Evolutionary conservation across 768 basidiomycete species (phyloP).

Genomic region (Tulasnella sp.): DNA sequence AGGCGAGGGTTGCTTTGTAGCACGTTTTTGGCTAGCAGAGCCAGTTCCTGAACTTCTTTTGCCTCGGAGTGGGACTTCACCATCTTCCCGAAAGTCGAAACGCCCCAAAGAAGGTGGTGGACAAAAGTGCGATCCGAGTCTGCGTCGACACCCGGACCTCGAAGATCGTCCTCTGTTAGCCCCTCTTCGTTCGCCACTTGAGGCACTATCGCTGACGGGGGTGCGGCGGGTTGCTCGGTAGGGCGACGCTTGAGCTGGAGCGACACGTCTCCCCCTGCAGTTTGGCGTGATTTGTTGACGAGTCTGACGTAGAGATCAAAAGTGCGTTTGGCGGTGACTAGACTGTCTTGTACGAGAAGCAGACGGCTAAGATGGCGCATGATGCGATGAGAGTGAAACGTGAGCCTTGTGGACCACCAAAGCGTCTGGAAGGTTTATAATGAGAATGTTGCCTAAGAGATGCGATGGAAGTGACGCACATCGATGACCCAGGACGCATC

Average conservation of each 20-base stretch:
- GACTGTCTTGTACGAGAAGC: constrained; percentile 48
- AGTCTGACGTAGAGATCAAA: constrained; percentile 74
- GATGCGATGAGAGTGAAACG: constrained; percentile 82
- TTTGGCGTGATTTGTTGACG: constrained; percentile 70
- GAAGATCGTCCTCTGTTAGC: constrained; percentile 15
- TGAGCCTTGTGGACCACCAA: constrained; percentile 90
- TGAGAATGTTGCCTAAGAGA: background rate
- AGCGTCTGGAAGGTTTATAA: constrained; percentile 44
- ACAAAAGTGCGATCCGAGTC: constrained; percentile 68
- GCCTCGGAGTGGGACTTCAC: constrained; percentile 28
- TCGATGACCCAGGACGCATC: constrained; percentile 72
- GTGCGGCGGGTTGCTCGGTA: constrained; percentile 18
- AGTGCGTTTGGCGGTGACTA: constrained; percentile 55
- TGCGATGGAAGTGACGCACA: constrained; percentile 33
- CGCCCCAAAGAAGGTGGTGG: constrained; percentile 63
- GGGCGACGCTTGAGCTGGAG: constrained; percentile 23
- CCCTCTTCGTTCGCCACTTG: constrained; percentile 15
- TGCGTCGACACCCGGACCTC: constrained; percentile 28
- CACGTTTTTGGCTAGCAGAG: constrained; percentile 43
- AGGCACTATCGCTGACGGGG: constrained; percentile 13
- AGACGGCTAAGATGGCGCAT: constrained; percentile 77
- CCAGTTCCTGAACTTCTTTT: constrained; percentile 43
- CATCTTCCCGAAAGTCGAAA: constrained; percentile 55
- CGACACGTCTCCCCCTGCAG: constrained; percentile 28
- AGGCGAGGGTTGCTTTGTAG: background rate